A percentile compares a stretch with the other conserved stretches of the same genome.
Evolutionary conservation across 2,329 filamentous ascomycete species (phyloP).

Genomic region (Hypoxylon sp.): DNA sequence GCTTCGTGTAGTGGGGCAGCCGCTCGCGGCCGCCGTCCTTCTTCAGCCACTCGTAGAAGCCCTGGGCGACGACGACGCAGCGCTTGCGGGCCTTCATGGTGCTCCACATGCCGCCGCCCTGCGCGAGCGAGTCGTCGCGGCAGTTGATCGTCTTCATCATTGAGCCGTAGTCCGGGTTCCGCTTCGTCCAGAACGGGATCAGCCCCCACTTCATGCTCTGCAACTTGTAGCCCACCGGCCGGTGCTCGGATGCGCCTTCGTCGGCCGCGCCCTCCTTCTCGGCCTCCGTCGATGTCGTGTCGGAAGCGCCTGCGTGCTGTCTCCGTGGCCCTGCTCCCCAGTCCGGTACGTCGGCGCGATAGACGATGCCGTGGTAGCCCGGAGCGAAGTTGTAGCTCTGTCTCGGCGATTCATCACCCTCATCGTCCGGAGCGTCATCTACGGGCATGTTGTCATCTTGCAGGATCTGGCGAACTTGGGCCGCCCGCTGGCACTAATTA

Average conservation of each 20-base stretch:
- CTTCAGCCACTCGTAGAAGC: constrained; percentile 97
- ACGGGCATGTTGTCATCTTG: constrained; percentile 78
- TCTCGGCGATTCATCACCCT: constrained; percentile 59
- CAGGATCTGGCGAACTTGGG: constrained; percentile 76
- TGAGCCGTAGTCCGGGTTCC: constrained; percentile 77
- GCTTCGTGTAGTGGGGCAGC: constrained; percentile 82
- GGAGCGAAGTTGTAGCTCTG: constrained; percentile 95
- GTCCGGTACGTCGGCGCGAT: constrained; percentile 76
- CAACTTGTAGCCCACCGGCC: constrained; percentile 73
- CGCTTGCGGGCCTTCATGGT: constrained; percentile 89
- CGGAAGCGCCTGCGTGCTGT: constrained; percentile 22
- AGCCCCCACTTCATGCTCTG: constrained; percentile 97
- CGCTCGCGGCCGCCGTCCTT: constrained; percentile 76
- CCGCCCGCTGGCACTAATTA: constrained; percentile 66
- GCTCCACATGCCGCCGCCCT: constrained; percentile 85
- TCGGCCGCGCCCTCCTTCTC: constrained; percentile 34
- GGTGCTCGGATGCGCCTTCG: constrained; percentile 1
- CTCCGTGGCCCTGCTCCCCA: constrained; percentile 58
- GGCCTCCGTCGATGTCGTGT: constrained; percentile 28
- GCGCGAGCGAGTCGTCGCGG: constrained; percentile 82
- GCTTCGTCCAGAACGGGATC: constrained; percentile 91
- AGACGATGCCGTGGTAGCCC: constrained; percentile 84
- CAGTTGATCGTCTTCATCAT: constrained; percentile 95
- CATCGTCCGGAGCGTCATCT: constrained; percentile 74
- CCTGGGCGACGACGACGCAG: constrained; percentile 86